These are phyloP conservation scores for Cornus suecica DNA, from an alignment of 148 eudicot species.

Conservation along the genomic window DNA sequence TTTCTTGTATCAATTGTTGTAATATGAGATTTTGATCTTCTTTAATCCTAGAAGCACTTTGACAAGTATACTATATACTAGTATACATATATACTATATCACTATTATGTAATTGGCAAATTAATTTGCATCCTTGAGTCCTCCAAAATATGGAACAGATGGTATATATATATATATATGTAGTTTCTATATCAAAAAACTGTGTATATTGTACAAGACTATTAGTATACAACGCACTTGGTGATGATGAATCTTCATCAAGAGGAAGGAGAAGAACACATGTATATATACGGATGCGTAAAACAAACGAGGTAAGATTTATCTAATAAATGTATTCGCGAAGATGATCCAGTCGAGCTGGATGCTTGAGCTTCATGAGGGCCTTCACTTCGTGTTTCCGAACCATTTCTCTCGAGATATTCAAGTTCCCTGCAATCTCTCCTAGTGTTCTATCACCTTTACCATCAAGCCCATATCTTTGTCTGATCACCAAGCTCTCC, in stretches of 20 bases:
- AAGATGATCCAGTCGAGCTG: slow-evolving; percentile 79
- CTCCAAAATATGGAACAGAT: too few species aligned
- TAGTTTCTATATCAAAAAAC: too few species aligned
- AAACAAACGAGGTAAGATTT: not conserved
- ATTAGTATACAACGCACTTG: not conserved
- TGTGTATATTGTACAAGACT: too few species aligned
- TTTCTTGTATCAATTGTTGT: too few species aligned
- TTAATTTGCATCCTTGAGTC: too few species aligned
- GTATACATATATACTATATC: too few species aligned
- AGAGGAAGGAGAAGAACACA: not conserved
- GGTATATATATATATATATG: not conserved
- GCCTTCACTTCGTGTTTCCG: slow-evolving; percentile 94
- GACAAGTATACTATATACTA: too few species aligned
- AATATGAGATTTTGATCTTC: too few species aligned
- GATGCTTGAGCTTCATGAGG: slow-evolving; percentile 94
- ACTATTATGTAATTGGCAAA: too few species aligned
- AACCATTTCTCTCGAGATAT: slow-evolving; percentile 95
- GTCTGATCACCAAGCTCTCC: slow-evolving; percentile 94
- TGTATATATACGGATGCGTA: slow-evolving; percentile 11
- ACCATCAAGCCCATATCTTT: slow-evolving; percentile 96
- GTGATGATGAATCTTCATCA: too few species aligned
- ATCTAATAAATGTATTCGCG: slow-evolving; percentile 56
- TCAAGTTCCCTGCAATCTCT: slow-evolving; percentile 87
- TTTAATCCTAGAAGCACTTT: too few species aligned
- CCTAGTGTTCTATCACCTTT: slow-evolving; percentile 90